Evolutionary conservation across 2,329 filamentous ascomycete species (phyloP).

Genomic region (Penicillium olsonii): DNA sequence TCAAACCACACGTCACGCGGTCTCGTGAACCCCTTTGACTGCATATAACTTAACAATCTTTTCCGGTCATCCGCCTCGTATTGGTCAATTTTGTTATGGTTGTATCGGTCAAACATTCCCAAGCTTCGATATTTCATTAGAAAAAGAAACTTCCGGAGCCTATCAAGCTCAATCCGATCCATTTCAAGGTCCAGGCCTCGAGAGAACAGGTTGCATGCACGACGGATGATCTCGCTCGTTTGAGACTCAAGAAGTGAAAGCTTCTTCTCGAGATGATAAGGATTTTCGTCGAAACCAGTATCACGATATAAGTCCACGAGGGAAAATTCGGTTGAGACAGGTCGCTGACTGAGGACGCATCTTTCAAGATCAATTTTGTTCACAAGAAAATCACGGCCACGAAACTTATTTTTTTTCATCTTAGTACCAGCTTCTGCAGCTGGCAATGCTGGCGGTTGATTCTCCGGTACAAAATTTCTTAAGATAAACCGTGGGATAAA

Average conservation of each 20-base stretch:
- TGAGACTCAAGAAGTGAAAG: slow-evolving; percentile 28
- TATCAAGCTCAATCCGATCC: slow-evolving; percentile 21
- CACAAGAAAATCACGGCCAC: slow-evolving; percentile 17
- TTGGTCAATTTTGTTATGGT: slow-evolving; percentile 32
- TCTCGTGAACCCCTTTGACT: slow-evolving; percentile 24
- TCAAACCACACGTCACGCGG: slow-evolving; percentile 40
- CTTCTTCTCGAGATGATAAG: slow-evolving; percentile 29
- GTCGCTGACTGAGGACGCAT: slow-evolving; percentile 14
- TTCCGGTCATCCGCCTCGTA: slow-evolving; percentile 29
- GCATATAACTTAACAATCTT: slow-evolving; percentile 33
- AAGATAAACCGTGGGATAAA: slow-evolving; percentile 41
- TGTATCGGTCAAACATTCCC: slow-evolving; percentile 38
- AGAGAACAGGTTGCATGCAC: slow-evolving; percentile 16
- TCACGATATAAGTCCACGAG: slow-evolving; percentile 36
- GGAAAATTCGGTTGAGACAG: slow-evolving; percentile 29
- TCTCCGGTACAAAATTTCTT: slow-evolving; percentile 31
- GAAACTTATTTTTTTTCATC: slow-evolving; percentile 7
- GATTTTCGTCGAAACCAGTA: slow-evolving; percentile 18
- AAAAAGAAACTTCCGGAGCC: slow-evolving; percentile 50
- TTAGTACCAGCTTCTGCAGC: neutral
- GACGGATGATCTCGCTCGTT: slow-evolving; percentile 25
- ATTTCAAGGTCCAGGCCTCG: slow-evolving; percentile 25
- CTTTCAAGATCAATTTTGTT: slow-evolving; percentile 23
- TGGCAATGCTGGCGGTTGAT: slow-evolving; percentile 4
- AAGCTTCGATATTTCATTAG: slow-evolving; percentile 49